These are phyloP conservation scores for Trichoderma arundinaceum DNA, from an alignment of 2,329 filamentous ascomycete genomes.

Conservation along the genomic window DNA sequence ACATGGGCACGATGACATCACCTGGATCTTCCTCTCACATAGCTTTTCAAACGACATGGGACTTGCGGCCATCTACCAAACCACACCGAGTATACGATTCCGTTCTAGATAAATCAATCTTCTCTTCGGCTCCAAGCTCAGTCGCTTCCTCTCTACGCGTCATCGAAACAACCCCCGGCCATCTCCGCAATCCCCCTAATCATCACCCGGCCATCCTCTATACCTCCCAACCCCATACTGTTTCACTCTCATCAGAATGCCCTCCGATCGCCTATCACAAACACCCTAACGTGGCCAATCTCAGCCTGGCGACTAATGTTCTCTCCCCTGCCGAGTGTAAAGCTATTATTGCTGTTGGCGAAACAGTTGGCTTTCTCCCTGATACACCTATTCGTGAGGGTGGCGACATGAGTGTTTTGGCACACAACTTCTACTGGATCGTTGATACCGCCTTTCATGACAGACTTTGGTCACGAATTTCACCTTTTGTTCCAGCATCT, in stretches of 20 bases:
- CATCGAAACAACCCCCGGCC: slow-evolving; percentile 66
- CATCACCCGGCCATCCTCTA: slow-evolving; percentile 70
- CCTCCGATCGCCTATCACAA: slow-evolving; percentile 59
- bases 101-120: slow-evolving; percentile 63
- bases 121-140: slow-evolving; percentile 47
- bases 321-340: slow-evolving; percentile 67
- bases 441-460: slow-evolving; percentile 68
- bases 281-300: slow-evolving; percentile 67
- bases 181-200: slow-evolving; percentile 69
- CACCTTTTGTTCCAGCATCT: slow-evolving; percentile 59
- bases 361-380: slow-evolving; percentile 68
- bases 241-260: slow-evolving; percentile 54
- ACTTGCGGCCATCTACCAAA: slow-evolving; percentile 54
- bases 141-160: slow-evolving; percentile 56
- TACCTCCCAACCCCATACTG: slow-evolving; percentile 62
- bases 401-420: slow-evolving; percentile 67
- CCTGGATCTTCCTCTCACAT: slow-evolving; percentile 54
- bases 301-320: slow-evolving; percentile 65
- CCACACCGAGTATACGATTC: slow-evolving; percentile 59
- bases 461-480: slow-evolving; percentile 66
- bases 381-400: slow-evolving; percentile 71
- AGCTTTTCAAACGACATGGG: slow-evolving; percentile 65
- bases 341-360: slow-evolving; percentile 69
- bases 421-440: slow-evolving; percentile 78
- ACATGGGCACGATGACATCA: slow-evolving; percentile 40